Percentiles rank a stretch among this genome's conserved stretches.
phyloP scores from a whole-genome alignment of 768 basidiomycete species.

The Boletus sensibilis region DNA sequence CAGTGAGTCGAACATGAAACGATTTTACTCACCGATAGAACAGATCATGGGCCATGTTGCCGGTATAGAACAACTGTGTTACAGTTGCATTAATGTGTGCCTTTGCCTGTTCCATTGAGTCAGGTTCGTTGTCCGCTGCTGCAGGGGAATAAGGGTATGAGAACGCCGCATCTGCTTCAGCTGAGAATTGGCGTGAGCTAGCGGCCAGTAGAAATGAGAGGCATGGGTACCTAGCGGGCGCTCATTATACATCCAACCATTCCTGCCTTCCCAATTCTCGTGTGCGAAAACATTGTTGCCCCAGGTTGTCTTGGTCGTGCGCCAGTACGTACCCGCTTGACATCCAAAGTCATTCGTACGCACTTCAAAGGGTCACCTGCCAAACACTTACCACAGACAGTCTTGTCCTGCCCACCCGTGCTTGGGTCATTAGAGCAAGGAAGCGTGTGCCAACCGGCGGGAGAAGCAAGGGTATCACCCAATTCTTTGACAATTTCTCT shows the following conservation, averaged over 20 bases:
- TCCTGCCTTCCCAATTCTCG: conserved; percentile 85
- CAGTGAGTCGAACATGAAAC: neutral
- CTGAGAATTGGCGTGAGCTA: conserved; percentile 3
- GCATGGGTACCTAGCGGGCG: conserved; percentile 58
- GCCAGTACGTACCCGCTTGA: conserved; percentile 40
- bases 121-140: conserved; percentile 44
- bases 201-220: neutral
- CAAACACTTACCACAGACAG: conserved; percentile 8
- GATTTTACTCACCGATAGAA: conserved; percentile 57
- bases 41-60: conserved; percentile 78
- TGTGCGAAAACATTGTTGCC: conserved; percentile 94
- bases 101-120: conserved; percentile 69
- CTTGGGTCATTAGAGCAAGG: conserved; percentile 70
- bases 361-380: no score
- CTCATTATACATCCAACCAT: conserved; percentile 65
- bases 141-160: conserved; percentile 76
- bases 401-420: conserved; percentile 10
- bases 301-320: conserved; percentile 78
- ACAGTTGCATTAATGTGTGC: conserved; percentile 85
- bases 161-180: conserved; percentile 40
- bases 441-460: conserved; percentile 89
- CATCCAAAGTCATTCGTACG: neutral
- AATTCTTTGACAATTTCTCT: conserved; percentile 53
- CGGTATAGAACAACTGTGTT: conserved; percentile 87
- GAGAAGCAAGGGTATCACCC: conserved; percentile 76